Evolutionary conservation across 192 early-diverging fungal species (phyloP).

Genomic region (Linnemannia zychae): DNA sequence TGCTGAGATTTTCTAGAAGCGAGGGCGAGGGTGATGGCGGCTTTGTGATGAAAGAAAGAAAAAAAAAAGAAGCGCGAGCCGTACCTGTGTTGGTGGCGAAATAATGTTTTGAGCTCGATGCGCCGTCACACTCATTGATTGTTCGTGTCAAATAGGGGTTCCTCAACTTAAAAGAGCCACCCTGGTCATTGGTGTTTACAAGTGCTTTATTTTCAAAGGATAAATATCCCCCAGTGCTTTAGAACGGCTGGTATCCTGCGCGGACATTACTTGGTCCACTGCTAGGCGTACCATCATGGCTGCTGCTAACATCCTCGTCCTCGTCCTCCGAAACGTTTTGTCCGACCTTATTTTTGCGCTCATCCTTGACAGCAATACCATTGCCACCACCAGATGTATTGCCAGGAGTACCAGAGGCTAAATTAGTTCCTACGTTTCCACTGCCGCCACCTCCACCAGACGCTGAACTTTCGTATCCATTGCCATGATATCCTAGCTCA

Average conservation of each 20-base stretch:
- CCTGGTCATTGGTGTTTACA: too few species aligned
- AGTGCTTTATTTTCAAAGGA: background rate
- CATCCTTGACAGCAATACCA: conserved; percentile 25
- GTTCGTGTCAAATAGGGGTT: too few species aligned
- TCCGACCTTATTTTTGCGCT: conserved; percentile 41
- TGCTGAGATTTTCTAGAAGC: background rate
- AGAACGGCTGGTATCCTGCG: conserved; percentile 32
- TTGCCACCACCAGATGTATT: background rate
- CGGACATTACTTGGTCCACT: conserved; percentile 10
- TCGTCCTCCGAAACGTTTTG: conserved; percentile 40
- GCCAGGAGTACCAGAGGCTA: background rate
- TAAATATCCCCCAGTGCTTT: background rate
- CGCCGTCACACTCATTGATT: background rate
- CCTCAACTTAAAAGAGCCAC: too few species aligned
- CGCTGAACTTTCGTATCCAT: background rate
- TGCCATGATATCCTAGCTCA: conserved; percentile 32
- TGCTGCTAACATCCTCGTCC: conserved; percentile 26
- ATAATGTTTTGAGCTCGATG: conserved; percentile 2
- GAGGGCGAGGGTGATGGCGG: background rate
- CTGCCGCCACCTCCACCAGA: background rate
- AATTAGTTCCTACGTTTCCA: background rate
- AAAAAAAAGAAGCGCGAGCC: background rate
- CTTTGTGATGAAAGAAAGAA: background rate
- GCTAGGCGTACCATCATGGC: conserved; percentile 6
- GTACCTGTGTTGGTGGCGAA: background rate